phyloP scores from a whole-genome alignment of 176 grass and related monocot genomes.

The Poa pratensis region DNA sequence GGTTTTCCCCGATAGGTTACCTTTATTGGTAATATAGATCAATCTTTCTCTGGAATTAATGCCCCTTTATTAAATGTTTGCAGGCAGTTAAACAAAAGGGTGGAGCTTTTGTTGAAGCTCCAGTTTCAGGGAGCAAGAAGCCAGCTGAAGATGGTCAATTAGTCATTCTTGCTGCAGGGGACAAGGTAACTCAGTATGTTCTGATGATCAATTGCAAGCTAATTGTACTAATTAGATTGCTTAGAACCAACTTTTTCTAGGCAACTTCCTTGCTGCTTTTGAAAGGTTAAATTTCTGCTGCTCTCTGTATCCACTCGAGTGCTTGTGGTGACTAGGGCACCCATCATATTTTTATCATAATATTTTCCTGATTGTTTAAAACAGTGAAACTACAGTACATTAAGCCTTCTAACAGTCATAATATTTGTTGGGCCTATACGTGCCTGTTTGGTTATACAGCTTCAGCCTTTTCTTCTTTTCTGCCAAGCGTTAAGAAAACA shows the following conservation, averaged over 20 bases:
- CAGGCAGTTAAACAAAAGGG: slow-evolving; percentile 80
- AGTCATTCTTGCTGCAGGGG: slow-evolving; percentile 97
- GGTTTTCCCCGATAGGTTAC: background rate
- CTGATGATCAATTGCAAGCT: background rate
- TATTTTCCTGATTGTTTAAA: slow-evolving; percentile 6
- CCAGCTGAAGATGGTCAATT: slow-evolving; percentile 99
- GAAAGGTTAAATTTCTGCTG: background rate
- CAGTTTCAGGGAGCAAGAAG: slow-evolving; percentile 98
- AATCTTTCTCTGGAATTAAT: slow-evolving; percentile 21
- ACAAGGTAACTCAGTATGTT: slow-evolving; percentile 64
- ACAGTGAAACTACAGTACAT: background rate
- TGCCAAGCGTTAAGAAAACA: background rate
- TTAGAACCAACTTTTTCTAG: background rate
- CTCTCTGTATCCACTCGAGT: background rate
- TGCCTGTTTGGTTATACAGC: background rate
- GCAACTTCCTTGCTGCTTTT: slow-evolving; percentile 1
- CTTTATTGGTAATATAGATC: background rate
- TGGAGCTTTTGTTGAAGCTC: slow-evolving; percentile 89
- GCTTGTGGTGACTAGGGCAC: background rate
- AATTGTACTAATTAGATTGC: background rate
- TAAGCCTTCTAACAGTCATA: slow-evolving; percentile 15
- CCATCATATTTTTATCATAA: background rate
- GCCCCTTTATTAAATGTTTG: slow-evolving; percentile 38
- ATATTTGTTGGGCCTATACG: background rate
- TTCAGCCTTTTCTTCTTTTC: background rate